Evolutionary conservation across 768 basidiomycete genomes (phyloP).

Genomic region (Xanthoconium stramineum): DNA sequence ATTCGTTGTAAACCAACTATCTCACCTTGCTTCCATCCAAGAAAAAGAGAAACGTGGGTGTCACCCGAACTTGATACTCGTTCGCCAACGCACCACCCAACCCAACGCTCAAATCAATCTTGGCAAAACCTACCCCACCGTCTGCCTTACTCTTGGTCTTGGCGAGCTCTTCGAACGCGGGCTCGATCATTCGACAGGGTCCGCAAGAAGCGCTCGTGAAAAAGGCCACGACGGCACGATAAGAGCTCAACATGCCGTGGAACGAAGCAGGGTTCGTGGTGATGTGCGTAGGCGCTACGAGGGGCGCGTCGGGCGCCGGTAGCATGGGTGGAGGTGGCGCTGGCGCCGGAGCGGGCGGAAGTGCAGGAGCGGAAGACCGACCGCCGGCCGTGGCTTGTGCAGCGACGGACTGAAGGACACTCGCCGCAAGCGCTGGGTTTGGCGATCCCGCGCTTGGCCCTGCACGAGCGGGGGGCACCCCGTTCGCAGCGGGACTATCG

Average conservation of each 20-base stretch:
- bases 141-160: constrained; percentile 50
- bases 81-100: constrained; percentile 56
- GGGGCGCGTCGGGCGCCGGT: constrained; percentile 39
- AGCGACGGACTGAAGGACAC: constrained; percentile 57
- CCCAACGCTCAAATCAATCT: constrained; percentile 77
- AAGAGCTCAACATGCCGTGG: constrained; percentile 55
- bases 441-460: constrained; percentile 32
- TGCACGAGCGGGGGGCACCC: constrained; percentile 30
- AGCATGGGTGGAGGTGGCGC: constrained; percentile 23
- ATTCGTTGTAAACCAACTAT: not conserved
- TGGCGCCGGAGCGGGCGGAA: constrained; percentile 9
- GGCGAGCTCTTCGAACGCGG: constrained; percentile 77
- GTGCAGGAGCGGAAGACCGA: not conserved
- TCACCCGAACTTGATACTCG: constrained; percentile 66
- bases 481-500: constrained; percentile 31
- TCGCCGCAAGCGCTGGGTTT: constrained; percentile 48
- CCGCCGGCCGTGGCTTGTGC: constrained; percentile 41
- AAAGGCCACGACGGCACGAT: constrained; percentile 74
- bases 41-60: constrained; percentile 91
- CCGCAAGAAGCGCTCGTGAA: constrained; percentile 77
- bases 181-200: constrained; percentile 82
- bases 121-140: constrained; percentile 65
- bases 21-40: constrained; percentile 66
- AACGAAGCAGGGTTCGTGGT: constrained; percentile 77
- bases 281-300: constrained; percentile 63